phyloP scores from a whole-genome alignment of 1,284 basidiomycete species.

The Testicularia cyperi region DNA sequence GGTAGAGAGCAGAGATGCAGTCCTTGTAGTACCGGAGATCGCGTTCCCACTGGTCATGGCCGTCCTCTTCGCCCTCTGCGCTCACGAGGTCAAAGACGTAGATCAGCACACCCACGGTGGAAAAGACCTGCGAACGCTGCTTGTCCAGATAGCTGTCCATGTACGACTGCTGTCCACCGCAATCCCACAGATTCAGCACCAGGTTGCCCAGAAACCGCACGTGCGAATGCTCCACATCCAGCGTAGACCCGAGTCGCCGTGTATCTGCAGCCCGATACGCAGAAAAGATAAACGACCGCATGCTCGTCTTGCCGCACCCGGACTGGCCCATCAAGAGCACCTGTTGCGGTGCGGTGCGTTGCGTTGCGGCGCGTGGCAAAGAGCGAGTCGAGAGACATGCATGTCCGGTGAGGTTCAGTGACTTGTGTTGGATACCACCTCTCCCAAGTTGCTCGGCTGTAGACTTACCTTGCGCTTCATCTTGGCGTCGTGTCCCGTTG shows the following conservation, averaged over 20 bases:
- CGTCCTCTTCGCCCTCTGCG: slow-evolving; percentile 44
- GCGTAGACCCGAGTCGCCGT: slow-evolving; percentile 86
- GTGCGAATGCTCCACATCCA: slow-evolving; percentile 96
- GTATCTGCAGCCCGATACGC: slow-evolving; percentile 92
- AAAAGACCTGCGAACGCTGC: slow-evolving; percentile 88
- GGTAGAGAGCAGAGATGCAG: slow-evolving; percentile 48
- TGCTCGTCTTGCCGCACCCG: slow-evolving; percentile 77
- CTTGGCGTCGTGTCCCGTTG: background rate
- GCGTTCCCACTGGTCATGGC: slow-evolving; percentile 64
- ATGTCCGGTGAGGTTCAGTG: no score
- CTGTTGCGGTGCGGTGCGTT: no score
- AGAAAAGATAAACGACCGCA: slow-evolving; percentile 98
- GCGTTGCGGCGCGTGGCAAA: no score
- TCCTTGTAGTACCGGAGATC: slow-evolving; percentile 57
- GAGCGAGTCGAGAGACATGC: no score
- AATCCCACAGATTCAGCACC: slow-evolving; percentile 94
- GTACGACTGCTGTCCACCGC: slow-evolving; percentile 95
- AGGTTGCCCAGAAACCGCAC: slow-evolving; percentile 94
- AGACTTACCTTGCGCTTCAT: slow-evolving; percentile 32
- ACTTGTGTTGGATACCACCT: background rate
- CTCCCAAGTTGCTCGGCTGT: background rate
- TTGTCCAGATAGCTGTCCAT: slow-evolving; percentile 92
- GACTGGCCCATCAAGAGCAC: slow-evolving; percentile 58
- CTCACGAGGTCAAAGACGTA: slow-evolving; percentile 87
- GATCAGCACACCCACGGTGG: slow-evolving; percentile 92